phyloP scores from a whole-genome alignment of 805 yeast genomes.

The Tetrapisispora namnaoensis region DNA sequence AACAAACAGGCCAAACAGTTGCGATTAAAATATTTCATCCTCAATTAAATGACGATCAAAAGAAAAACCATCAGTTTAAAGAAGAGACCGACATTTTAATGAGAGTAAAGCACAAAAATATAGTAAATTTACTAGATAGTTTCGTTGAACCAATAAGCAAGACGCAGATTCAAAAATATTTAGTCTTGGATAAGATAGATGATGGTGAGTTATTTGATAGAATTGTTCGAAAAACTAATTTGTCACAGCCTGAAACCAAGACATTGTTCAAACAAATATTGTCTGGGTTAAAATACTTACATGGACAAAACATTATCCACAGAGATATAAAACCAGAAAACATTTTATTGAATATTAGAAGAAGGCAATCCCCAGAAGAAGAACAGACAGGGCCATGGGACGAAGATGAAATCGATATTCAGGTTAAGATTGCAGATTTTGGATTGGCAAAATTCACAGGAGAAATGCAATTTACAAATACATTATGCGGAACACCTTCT shows the following conservation, averaged over 20 bases:
- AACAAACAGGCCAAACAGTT: constrained; percentile 47
- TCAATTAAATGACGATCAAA: constrained; percentile 33
- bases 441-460: constrained; percentile 60
- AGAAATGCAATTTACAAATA: constrained; percentile 61
- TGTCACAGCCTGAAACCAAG: constrained; percentile 53
- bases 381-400: constrained; percentile 35
- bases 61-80: constrained; percentile 37
- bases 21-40: constrained; percentile 73
- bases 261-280: constrained; percentile 56
- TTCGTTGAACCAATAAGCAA: constrained; percentile 46
- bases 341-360: constrained; percentile 43
- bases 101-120: constrained; percentile 59
- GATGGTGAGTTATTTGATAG: constrained; percentile 71
- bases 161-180: constrained; percentile 36
- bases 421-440: constrained; percentile 74
- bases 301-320: constrained; percentile 61
- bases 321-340: constrained; percentile 77
- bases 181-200: constrained; percentile 63
- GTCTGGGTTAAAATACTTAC: constrained; percentile 56
- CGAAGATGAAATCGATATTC: constrained; percentile 46
- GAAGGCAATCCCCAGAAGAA: constrained; percentile 27
- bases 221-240: constrained; percentile 51
- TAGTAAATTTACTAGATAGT: constrained; percentile 53
- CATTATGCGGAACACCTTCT: constrained; percentile 80
- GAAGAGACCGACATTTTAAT: constrained; percentile 61